Evolutionary conservation across 345 rosid species (phyloP).

Genomic region (Trapa bicornis): DNA sequence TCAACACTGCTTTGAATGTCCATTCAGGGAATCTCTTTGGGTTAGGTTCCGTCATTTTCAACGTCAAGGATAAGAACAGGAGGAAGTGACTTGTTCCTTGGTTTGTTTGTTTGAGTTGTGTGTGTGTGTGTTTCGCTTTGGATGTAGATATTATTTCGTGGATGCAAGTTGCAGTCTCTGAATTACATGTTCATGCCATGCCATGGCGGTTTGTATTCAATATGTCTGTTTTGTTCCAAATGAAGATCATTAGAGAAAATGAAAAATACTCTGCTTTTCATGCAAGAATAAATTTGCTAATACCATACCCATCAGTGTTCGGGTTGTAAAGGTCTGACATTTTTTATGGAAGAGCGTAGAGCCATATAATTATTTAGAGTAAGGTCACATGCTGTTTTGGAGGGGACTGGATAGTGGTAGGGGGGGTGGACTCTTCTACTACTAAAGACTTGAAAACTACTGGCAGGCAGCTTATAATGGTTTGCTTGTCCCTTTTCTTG

Average conservation of each 20-base stretch:
- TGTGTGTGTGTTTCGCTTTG: neutral
- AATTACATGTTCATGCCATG: neutral
- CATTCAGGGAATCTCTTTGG: constrained; percentile 15
- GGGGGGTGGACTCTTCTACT: too few relatives aligned
- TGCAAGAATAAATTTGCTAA: too few relatives aligned
- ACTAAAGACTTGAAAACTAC: neutral
- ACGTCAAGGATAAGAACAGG: constrained; percentile 18
- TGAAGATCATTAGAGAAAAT: too few relatives aligned
- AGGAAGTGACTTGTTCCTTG: constrained; percentile 9
- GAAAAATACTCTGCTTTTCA: too few relatives aligned
- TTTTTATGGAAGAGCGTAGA: too few relatives aligned
- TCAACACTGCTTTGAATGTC: constrained; percentile 13
- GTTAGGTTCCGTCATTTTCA: constrained; percentile 10
- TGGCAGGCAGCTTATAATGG: constrained; percentile 4
- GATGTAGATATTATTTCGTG: neutral
- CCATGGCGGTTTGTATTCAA: neutral
- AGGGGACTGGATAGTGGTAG: neutral
- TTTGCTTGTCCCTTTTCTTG: constrained; percentile 6
- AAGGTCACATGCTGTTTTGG: constrained; percentile 10
- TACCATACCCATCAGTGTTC: too few relatives aligned
- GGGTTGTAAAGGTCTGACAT: too few relatives aligned
- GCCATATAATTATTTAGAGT: constrained; percentile 3
- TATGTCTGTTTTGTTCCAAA: neutral
- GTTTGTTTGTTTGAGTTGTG: neutral
- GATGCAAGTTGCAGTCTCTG: neutral